Percentiles rank a stretch among this genome's conserved stretches.
phyloP scores from a whole-genome alignment of 441 rosid species.

The Pelargonium myrrhifolium region DNA sequence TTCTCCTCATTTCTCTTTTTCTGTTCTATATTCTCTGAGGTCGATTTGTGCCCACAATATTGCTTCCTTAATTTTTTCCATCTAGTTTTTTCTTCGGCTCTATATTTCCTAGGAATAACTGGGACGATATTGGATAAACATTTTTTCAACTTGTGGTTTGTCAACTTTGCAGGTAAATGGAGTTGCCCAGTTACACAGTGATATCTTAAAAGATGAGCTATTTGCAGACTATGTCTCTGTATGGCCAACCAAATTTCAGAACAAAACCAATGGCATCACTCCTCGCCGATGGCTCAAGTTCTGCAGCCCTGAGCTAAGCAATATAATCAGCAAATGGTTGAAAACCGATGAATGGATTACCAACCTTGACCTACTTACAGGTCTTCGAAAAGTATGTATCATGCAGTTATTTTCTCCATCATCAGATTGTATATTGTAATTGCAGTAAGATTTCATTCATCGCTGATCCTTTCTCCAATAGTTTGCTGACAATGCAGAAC shows the following conservation, averaged over 20 bases:
- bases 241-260: slow-evolving; percentile 94
- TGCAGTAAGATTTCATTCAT: slow-evolving; percentile 15
- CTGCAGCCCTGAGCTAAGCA: slow-evolving; percentile 94
- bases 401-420: neutral
- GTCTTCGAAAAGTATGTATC: slow-evolving; percentile 71
- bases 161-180: slow-evolving; percentile 73
- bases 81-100: neutral
- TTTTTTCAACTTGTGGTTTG: slow-evolving; percentile 14
- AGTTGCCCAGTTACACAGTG: slow-evolving; percentile 96
- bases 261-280: slow-evolving; percentile 94
- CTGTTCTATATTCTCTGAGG: neutral
- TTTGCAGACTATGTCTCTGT: slow-evolving; percentile 88
- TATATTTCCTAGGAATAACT: too few relatives aligned
- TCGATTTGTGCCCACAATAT: too few relatives aligned
- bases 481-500: slow-evolving; percentile 69
- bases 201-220: slow-evolving; percentile 78
- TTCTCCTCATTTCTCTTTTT: slow-evolving; percentile 8
- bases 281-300: slow-evolving; percentile 95
- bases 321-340: slow-evolving; percentile 84
- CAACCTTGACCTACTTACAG: slow-evolving; percentile 73
- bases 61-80: too few relatives aligned
- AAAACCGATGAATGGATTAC: slow-evolving; percentile 86
- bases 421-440: slow-evolving; percentile 7
- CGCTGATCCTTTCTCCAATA: slow-evolving; percentile 33
- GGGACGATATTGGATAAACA: neutral